Evolutionary conservation across 306 rosid genomes (phyloP), one percentile per base, ranked within the genome.

Genomic region (Prunus dulcis): DNA sequence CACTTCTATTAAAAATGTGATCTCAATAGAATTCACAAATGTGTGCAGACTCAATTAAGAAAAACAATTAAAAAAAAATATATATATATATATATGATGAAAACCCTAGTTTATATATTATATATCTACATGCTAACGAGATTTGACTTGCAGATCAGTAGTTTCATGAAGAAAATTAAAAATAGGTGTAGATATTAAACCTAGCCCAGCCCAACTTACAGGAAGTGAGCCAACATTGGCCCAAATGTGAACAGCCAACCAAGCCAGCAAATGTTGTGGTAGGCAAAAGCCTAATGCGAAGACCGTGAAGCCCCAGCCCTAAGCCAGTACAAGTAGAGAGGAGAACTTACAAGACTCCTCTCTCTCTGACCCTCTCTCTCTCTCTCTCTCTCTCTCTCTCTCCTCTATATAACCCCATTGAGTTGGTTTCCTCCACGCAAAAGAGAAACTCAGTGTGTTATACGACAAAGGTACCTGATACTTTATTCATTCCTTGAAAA

Each of bases 401-500:
- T 7, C 18, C 18, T 1, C 0, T 9, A 72, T 56, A 55, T 28
- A 67, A 57, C 66, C 78, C 62, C 86, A 58, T 49, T 41, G 71
- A 84, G 80, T 77, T 84, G 82, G 88, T 87, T 84, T 79, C 86
- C 88, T 87, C 88, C 90, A 81, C 90, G 90, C 84, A 81, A 84
- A 61, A 79, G 88, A 65, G 81, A 67, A 52, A 81, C 79, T 57
- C 73, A 18, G 62, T 67, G 78, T 80, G 78, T 80, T 67, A 73
- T 66, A 67, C 85, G 83, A 47, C 63, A 65, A 78, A 74, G 81
- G 78, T 64, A 69, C 84, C 84, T 78, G 76, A 64, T 74, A 52
- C 81, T 84, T 72, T 71, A 82, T 76, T 63, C 87, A 73, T 60
- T 65, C 45, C 73, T 50, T 22, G 51, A 23, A 69, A 64, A 27